phyloP scores from a whole-genome alignment of 2,329 filamentous ascomycete genomes.

The Cadophora luteo-olivacea region DNA sequence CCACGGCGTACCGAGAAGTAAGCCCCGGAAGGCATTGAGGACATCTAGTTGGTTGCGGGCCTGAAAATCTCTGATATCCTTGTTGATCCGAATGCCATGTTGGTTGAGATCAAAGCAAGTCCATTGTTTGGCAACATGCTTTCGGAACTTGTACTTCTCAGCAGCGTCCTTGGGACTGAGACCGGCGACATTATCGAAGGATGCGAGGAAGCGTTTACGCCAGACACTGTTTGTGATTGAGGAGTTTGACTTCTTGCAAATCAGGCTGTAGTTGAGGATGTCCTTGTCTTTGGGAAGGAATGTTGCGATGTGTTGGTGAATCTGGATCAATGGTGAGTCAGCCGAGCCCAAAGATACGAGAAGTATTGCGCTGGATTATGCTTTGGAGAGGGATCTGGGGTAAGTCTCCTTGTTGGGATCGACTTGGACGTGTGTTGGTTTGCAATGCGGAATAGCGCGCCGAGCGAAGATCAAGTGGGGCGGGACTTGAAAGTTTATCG shows the following conservation, averaged over 20 bases:
- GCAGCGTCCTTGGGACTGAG: constrained; percentile 41
- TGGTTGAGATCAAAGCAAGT: constrained; percentile 38
- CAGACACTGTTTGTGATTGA: constrained; percentile 54
- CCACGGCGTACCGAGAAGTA: constrained; percentile 51
- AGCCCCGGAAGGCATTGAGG: constrained; percentile 48
- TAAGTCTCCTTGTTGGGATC: neutral
- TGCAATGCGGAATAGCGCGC: too few relatives aligned
- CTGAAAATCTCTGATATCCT: constrained; percentile 24
- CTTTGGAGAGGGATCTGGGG: neutral
- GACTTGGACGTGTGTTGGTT: neutral
- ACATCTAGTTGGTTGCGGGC: constrained; percentile 43
- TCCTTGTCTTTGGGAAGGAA: constrained; percentile 49
- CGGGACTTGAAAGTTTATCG: neutral
- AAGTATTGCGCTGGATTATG: too few relatives aligned
- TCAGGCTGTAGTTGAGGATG: constrained; percentile 48
- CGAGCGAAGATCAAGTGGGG: neutral
- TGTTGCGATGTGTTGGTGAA: constrained; percentile 41
- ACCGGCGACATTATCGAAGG: constrained; percentile 48
- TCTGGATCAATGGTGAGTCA: constrained; percentile 32
- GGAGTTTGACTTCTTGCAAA: constrained; percentile 48
- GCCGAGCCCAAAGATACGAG: neutral
- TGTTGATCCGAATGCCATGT: constrained; percentile 33
- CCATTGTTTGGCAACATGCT: constrained; percentile 43
- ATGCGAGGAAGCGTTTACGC: constrained; percentile 50
- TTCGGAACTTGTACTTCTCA: constrained; percentile 44